Evolutionary conservation across 2,329 filamentous ascomycete species (phyloP).

Genomic region (Calonectria hongkongensis): DNA sequence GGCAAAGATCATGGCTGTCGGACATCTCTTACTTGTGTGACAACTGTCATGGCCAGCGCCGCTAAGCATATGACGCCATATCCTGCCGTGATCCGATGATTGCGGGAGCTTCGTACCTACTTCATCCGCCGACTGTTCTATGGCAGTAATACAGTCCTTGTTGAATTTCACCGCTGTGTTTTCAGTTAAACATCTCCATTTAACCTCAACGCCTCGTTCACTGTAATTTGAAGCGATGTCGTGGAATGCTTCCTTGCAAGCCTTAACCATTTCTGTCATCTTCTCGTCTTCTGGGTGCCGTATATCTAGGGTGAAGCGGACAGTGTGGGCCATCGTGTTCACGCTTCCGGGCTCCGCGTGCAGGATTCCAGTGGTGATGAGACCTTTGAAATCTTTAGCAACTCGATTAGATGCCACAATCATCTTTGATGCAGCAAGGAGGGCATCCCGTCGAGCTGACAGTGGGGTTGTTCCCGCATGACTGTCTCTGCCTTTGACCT

Average conservation of each 20-base stretch:
- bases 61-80: conserved; percentile 53
- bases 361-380: conserved; percentile 57
- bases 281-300: conserved; percentile 72
- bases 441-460: conserved; percentile 53
- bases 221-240: conserved; percentile 70
- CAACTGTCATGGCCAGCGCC: conserved; percentile 60
- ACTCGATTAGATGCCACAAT: not conserved
- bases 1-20: conserved; percentile 60
- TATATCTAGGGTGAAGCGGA: conserved; percentile 80
- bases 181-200: conserved; percentile 75
- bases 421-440: not conserved
- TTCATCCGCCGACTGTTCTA: conserved; percentile 62
- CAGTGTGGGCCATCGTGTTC: conserved; percentile 81
- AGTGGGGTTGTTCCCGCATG: conserved; percentile 52
- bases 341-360: conserved; percentile 73
- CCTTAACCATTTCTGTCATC: conserved; percentile 71
- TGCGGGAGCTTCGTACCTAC: not conserved
- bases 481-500: conserved; percentile 52
- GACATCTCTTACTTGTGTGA: conserved; percentile 55
- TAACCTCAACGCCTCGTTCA: conserved; percentile 72
- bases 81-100: not conserved
- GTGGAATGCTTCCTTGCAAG: conserved; percentile 62
- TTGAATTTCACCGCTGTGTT: conserved; percentile 72
- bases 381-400: conserved; percentile 42
- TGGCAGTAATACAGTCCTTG: conserved; percentile 62